Percentiles rank a stretch among this genome's conserved stretches.
phyloP scores from a whole-genome alignment of 2,329 filamentous ascomycete species.

The Epichloe elymi region DNA sequence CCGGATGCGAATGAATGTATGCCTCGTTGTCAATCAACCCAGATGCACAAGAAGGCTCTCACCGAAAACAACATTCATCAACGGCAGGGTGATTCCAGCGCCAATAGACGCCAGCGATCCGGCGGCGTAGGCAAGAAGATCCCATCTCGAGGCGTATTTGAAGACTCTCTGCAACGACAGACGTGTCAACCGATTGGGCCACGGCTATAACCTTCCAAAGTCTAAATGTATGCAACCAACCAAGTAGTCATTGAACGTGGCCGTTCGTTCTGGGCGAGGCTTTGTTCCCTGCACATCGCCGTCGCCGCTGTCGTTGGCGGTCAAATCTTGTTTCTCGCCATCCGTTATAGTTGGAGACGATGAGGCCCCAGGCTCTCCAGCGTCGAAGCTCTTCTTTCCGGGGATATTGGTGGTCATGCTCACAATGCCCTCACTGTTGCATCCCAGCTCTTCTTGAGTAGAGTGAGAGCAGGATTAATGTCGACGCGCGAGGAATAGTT shows the following conservation, averaged over 20 bases:
- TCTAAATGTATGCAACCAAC: constrained; percentile 9
- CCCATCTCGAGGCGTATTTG: background rate
- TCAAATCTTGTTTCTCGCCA: background rate
- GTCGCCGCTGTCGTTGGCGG: background rate
- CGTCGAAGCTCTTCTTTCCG: background rate
- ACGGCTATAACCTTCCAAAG: too few species aligned
- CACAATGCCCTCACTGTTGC: background rate
- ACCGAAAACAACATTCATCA: too few species aligned
- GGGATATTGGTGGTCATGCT: background rate
- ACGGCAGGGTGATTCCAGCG: too few species aligned
- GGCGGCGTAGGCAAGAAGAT: background rate
- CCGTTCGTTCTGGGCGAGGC: constrained; percentile 11
- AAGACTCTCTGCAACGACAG: background rate
- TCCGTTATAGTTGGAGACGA: background rate
- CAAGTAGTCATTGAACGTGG: constrained; percentile 31
- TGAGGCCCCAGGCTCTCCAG: background rate
- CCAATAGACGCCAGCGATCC: too few species aligned
- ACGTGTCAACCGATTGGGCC: background rate
- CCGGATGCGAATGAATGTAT: too few species aligned
- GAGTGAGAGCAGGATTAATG: too few species aligned
- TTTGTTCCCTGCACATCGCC: background rate
- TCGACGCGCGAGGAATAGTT: too few species aligned
- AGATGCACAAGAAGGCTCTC: too few species aligned
- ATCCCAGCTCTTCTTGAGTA: too few species aligned
- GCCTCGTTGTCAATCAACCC: too few species aligned